Percentiles rank a stretch among this genome's conserved stretches.
phyloP scores from a whole-genome alignment of 2,329 filamentous ascomycete species.

The Pyrenophora teres region DNA sequence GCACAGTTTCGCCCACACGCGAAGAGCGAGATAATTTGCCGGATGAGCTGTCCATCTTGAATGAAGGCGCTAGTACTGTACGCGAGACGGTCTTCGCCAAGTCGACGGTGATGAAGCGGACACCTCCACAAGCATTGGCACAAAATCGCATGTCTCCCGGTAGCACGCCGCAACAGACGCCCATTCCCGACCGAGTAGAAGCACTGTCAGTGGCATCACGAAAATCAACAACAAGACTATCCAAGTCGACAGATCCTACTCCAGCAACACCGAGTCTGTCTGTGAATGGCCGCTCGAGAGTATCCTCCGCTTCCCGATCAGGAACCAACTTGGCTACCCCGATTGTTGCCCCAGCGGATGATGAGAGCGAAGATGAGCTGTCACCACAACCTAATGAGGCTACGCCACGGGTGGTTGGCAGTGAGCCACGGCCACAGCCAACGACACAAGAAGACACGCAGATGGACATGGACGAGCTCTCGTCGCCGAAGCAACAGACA shows the following conservation, averaged over 20 bases:
- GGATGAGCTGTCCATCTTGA: conserved; percentile 37
- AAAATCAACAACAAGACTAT: conserved; percentile 16
- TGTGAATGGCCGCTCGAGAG: conserved; percentile 17
- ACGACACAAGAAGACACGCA: conserved; percentile 17
- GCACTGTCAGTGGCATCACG: conserved; percentile 18
- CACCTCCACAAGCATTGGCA: conserved; percentile 14
- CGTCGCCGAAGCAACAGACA: conserved; percentile 13
- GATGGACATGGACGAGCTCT: conserved; percentile 28
- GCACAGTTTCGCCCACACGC: conserved; percentile 28
- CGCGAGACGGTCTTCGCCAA: conserved; percentile 16
- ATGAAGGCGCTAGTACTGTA: conserved; percentile 22
- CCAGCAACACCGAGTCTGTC: conserved; percentile 33
- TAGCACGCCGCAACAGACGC: conserved; percentile 11
- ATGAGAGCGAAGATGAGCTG: conserved; percentile 38
- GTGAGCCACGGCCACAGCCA: conserved; percentile 1
- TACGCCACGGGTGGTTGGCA: conserved; percentile 6
- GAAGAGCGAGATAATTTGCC: conserved; percentile 34
- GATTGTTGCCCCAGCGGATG: conserved; percentile 16
- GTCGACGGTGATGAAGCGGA: conserved; percentile 15
- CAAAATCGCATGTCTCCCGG: conserved; percentile 10
- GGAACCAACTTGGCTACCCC: conserved; percentile 21
- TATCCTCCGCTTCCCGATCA: conserved; percentile 18
- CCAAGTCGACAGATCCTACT: conserved; percentile 27
- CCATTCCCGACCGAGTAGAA: conserved; percentile 6
- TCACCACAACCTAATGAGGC: conserved; percentile 21